These are phyloP conservation scores for Dichomitus squalens DNA, from an alignment of 1,284 basidiomycete species.

Conservation along the genomic window DNA sequence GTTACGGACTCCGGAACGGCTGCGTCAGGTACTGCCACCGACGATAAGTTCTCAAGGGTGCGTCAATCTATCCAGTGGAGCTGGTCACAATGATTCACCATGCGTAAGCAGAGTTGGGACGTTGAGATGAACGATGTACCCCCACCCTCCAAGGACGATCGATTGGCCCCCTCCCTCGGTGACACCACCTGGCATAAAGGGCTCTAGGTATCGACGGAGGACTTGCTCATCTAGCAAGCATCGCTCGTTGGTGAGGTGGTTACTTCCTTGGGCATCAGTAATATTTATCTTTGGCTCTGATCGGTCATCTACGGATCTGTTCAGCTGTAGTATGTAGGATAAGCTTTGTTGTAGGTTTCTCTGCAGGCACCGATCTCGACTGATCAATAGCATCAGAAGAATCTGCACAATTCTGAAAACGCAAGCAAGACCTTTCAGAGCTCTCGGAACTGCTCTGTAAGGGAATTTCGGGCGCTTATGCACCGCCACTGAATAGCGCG, in stretches of 20 bases:
- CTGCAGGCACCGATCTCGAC: too few species aligned
- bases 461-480: too few species aligned
- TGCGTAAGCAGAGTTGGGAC: conserved; percentile 1
- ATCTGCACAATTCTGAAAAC: too few species aligned
- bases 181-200: not conserved
- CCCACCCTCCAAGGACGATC: not conserved
- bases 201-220: not conserved
- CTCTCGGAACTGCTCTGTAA: too few species aligned
- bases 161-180: not conserved
- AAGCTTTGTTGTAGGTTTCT: too few species aligned
- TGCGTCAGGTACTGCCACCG: not conserved
- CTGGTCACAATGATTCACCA: not conserved
- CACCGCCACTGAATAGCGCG: too few species aligned
- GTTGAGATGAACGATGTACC: conserved; percentile 3
- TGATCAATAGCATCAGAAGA: too few species aligned
- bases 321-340: too few species aligned
- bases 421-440: too few species aligned
- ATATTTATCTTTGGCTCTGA: not conserved
- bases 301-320: too few species aligned
- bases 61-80: not conserved
- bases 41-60: conserved; percentile 1
- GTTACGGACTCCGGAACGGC: not conserved
- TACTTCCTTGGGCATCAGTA: not conserved
- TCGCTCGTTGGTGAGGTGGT: not conserved
- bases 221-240: not conserved